Conservation (phyloP, 176 grass and related monocot genomes). For the Typha latifolia region DNA sequence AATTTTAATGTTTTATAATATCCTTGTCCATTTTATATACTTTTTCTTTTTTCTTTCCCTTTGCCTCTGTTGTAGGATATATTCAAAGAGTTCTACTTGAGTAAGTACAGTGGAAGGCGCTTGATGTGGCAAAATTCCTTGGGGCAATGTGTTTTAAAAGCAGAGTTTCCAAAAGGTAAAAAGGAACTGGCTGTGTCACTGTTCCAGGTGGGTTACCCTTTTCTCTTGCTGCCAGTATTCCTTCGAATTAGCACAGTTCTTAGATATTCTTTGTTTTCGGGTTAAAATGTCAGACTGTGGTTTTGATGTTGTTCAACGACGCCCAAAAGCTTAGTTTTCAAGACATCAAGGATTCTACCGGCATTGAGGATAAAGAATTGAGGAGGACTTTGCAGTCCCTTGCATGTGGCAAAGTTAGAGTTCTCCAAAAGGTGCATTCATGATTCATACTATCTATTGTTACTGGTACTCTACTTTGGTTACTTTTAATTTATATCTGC, state of each 20-base stretch:
- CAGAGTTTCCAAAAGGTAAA: constrained; percentile 94
- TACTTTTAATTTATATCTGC: constrained; percentile 19
- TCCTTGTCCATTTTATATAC: constrained; percentile 3
- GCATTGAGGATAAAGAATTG: constrained; percentile 98
- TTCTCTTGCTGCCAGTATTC: neutral
- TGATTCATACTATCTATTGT: constrained; percentile 13
- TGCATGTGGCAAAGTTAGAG: constrained; percentile 94
- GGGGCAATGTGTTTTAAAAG: constrained; percentile 96
- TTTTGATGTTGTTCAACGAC: constrained; percentile 96
- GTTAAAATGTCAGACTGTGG: constrained; percentile 55
- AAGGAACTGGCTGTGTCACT: constrained; percentile 99
- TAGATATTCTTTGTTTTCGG: constrained; percentile 1
- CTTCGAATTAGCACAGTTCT: neutral
- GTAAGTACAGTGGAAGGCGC: constrained; percentile 95
- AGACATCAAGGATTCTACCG: constrained; percentile 85
- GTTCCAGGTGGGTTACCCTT: constrained; percentile 59
- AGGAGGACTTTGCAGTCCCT: constrained; percentile 95
- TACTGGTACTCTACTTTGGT: constrained; percentile 2
- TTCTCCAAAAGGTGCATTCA: constrained; percentile 83
- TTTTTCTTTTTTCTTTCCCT: constrained; percentile 1
- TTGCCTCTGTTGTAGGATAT: constrained; percentile 60
- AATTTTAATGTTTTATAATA: constrained; percentile 1
- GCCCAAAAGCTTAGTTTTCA: constrained; percentile 85
- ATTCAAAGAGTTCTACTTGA: constrained; percentile 99
- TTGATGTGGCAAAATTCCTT: constrained; percentile 99